These are phyloP conservation scores for Talaromyces wortmannii DNA, from an alignment of 495 filamentous ascomycete species.

Conservation along the genomic window DNA sequence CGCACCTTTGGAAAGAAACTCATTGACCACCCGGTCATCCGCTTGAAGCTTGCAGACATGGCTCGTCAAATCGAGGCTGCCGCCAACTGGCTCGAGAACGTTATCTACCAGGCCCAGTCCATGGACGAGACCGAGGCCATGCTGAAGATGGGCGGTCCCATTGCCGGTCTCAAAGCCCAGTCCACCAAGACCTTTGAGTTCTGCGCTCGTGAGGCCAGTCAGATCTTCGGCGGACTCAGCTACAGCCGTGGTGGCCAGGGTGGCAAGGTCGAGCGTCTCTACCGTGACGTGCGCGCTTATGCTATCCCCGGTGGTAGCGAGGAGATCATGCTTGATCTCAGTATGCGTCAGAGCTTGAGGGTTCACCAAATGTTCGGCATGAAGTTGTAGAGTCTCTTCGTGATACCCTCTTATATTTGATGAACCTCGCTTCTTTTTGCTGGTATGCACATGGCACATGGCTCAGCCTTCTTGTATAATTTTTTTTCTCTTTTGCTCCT, in stretches of 20 bases:
- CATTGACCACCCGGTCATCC: constrained; percentile 95
- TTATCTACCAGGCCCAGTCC: constrained; percentile 84
- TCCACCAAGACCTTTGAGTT: constrained; percentile 91
- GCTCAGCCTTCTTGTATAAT: background rate
- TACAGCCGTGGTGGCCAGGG: constrained; percentile 93
- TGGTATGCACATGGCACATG: background rate
- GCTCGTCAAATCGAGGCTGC: constrained; percentile 93
- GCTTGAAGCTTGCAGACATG: constrained; percentile 97
- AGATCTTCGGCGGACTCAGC: constrained; percentile 94
- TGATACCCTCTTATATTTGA: constrained; percentile 6
- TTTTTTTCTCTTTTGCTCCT: background rate
- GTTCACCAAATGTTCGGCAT: constrained; percentile 90
- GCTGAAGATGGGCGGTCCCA: constrained; percentile 90
- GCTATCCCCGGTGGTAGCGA: constrained; percentile 95
- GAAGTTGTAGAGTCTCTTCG: constrained; percentile 59
- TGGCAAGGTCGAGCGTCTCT: constrained; percentile 91
- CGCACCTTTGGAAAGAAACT: constrained; percentile 92
- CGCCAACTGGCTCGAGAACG: constrained; percentile 95
- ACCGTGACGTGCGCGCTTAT: constrained; percentile 95
- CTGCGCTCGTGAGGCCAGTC: constrained; percentile 91
- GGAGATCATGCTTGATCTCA: constrained; percentile 98
- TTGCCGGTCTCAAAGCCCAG: constrained; percentile 91
- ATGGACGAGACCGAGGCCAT: constrained; percentile 96
- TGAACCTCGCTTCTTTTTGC: background rate
- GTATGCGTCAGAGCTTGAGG: constrained; percentile 84